phyloP scores from a whole-genome alignment of 2,329 filamentous ascomycete species.

The Ophiostoma angusticollis region DNA sequence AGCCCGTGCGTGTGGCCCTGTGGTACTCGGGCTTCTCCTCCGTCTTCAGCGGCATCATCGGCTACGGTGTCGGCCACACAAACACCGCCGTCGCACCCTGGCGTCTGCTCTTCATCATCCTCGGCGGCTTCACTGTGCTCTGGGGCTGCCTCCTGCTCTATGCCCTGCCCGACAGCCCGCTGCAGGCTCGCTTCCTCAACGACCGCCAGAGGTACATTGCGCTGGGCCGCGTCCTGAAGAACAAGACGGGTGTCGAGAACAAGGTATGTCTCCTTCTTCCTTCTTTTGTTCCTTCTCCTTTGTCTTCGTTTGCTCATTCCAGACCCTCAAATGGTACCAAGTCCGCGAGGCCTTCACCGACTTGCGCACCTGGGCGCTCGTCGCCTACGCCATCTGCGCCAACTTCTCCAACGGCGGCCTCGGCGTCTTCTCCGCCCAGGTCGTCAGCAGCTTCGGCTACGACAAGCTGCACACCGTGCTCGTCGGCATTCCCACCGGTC shows the following conservation, averaged over 20 bases:
- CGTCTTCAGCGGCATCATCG: conserved; percentile 22
- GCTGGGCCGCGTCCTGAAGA: conserved; percentile 12
- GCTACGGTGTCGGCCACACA: conserved; percentile 24
- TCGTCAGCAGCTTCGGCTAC: conserved; percentile 15
- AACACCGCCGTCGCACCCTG: conserved; percentile 19
- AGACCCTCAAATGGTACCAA: conserved; percentile 33
- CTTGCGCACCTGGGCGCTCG: conserved; percentile 20
- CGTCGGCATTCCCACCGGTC: conserved; percentile 25
- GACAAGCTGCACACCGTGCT: conserved; percentile 17
- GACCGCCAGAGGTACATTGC: conserved; percentile 25
- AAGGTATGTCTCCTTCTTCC: too few relatives aligned
- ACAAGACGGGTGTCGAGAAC: conserved; percentile 21
- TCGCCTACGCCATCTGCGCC: conserved; percentile 11
- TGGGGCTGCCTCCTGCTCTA: conserved; percentile 14
- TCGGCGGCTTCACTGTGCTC: conserved; percentile 19
- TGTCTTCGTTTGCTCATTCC: too few relatives aligned
- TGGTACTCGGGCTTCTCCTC: conserved; percentile 27
- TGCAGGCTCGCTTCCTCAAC: conserved; percentile 27
- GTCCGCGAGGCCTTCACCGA: conserved; percentile 35
- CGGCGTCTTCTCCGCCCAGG: conserved; percentile 12
- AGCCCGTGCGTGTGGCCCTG: conserved; percentile 44
- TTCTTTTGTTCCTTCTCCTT: too few relatives aligned
- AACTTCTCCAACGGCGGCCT: conserved; percentile 15
- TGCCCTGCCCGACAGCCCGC: conserved; percentile 34
- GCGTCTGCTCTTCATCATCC: conserved; percentile 26